Evolutionary conservation across 352 stramenopile species (phyloP).

Genomic region (Pythium coloratum): DNA sequence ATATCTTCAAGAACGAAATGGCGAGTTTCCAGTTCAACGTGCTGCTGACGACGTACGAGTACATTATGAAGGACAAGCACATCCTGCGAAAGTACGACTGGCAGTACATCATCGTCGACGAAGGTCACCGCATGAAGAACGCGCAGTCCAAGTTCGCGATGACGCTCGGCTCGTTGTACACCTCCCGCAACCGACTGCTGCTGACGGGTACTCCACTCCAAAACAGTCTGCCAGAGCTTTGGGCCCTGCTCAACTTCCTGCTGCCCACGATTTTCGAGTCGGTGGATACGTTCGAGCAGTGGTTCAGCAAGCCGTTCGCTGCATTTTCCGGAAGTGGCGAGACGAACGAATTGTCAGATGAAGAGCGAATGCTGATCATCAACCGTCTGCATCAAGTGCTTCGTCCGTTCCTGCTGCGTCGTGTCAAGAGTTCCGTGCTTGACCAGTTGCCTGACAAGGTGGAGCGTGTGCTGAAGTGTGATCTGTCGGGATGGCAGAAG

Average conservation of each 20-base stretch:
- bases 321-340: slow-evolving; percentile 77
- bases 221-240: slow-evolving; percentile 95
- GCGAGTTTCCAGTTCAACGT: slow-evolving; percentile 91
- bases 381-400: slow-evolving; percentile 86
- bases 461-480: slow-evolving; percentile 85
- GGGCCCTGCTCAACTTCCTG: slow-evolving; percentile 92
- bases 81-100: slow-evolving; percentile 89
- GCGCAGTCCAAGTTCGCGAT: slow-evolving; percentile 89
- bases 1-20: slow-evolving; percentile 81
- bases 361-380: slow-evolving; percentile 90
- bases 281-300: slow-evolving; percentile 89
- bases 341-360: slow-evolving; percentile 81
- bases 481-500: slow-evolving; percentile 87
- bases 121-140: slow-evolving; percentile 94
- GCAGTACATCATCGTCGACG: slow-evolving; percentile 94
- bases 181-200: slow-evolving; percentile 89
- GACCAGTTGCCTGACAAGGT: slow-evolving; percentile 88
- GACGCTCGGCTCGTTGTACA: slow-evolving; percentile 84
- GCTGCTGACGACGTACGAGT: slow-evolving; percentile 94
- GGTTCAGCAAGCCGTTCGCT: slow-evolving; percentile 88
- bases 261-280: slow-evolving; percentile 91
- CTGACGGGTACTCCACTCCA: slow-evolving; percentile 99
- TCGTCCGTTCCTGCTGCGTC: slow-evolving; percentile 80
- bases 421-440: slow-evolving; percentile 85
- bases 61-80: slow-evolving; percentile 92